phyloP scores from a whole-genome alignment of 345 rosid genomes.

The Eucalyptus marginata region DNA sequence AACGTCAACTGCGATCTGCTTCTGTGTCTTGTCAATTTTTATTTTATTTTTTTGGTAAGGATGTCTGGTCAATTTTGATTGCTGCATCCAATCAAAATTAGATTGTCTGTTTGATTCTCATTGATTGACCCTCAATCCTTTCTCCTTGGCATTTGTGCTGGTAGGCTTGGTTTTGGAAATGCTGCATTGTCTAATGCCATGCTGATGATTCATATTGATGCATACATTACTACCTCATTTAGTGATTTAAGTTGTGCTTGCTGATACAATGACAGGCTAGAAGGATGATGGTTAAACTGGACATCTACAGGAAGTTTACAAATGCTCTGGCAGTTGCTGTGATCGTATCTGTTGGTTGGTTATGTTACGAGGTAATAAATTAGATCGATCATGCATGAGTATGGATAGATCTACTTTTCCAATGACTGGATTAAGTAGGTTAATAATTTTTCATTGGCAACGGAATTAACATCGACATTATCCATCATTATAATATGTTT shows the following conservation, averaged over 20 bases:
- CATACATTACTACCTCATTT: not conserved
- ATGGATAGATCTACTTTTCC: not conserved
- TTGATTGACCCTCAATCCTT: not conserved
- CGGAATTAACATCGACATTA: not conserved
- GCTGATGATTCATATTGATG: not conserved
- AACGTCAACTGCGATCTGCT: not conserved
- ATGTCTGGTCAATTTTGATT: not conserved
- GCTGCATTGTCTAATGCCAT: not conserved
- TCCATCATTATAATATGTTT: not conserved
- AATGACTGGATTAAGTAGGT: not conserved
- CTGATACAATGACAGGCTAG: slow-evolving; percentile 41
- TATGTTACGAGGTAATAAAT: slow-evolving; percentile 80
- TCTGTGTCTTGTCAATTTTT: not conserved
- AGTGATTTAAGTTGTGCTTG: not conserved
- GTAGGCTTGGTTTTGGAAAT: not conserved
- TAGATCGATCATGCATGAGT: not conserved
- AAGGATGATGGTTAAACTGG: slow-evolving; percentile 74
- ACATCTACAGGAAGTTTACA: slow-evolving; percentile 91
- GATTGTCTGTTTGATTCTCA: not conserved
- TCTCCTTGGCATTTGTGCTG: not conserved
- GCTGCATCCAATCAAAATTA: not conserved
- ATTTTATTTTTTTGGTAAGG: no score
- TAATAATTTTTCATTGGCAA: not conserved
- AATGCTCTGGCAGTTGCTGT: slow-evolving; percentile 92
- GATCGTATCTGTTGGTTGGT: slow-evolving; percentile 90